Evolutionary conservation across 1,284 basidiomycete genomes (phyloP).

Genomic region (Malassezia nana): DNA sequence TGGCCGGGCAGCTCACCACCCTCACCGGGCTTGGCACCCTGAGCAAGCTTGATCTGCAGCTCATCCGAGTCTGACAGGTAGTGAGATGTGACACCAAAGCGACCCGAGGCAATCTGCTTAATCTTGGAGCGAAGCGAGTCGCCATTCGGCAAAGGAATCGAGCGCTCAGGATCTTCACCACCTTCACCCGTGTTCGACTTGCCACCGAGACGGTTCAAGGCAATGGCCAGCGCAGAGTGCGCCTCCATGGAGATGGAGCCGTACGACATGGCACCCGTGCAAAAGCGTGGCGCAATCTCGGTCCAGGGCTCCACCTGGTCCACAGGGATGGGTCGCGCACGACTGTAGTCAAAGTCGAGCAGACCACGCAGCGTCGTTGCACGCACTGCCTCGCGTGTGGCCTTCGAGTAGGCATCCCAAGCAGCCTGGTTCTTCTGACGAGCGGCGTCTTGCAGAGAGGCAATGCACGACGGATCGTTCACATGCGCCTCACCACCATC

Average conservation of each 20-base stretch:
- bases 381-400: slow-evolving; percentile 36
- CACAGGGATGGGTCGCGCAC: slow-evolving; percentile 37
- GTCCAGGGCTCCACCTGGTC: slow-evolving; percentile 48
- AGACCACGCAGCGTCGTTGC: slow-evolving; percentile 40
- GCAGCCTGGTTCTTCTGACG: slow-evolving; percentile 41
- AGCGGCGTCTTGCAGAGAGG: slow-evolving; percentile 41
- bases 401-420: slow-evolving; percentile 40
- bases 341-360: slow-evolving; percentile 38
- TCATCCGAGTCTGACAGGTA: slow-evolving; percentile 44
- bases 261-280: slow-evolving; percentile 47
- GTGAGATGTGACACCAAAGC: slow-evolving; percentile 43
- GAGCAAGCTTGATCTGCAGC: slow-evolving; percentile 47
- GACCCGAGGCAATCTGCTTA: slow-evolving; percentile 46
- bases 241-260: slow-evolving; percentile 46
- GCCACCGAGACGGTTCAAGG: slow-evolving; percentile 45
- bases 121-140: slow-evolving; percentile 46
- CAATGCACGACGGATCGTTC: slow-evolving; percentile 42
- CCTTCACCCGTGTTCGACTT: slow-evolving; percentile 46
- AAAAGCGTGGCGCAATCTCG: slow-evolving; percentile 46
- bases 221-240: slow-evolving; percentile 41
- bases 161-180: slow-evolving; percentile 45
- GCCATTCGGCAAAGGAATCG: slow-evolving; percentile 43
- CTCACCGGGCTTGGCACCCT: slow-evolving; percentile 46
- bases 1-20: slow-evolving; percentile 45
- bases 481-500: slow-evolving; percentile 44